Evolutionary conservation across 106 monocot species (phyloP).

Genomic region (Dendrobium nobile): DNA sequence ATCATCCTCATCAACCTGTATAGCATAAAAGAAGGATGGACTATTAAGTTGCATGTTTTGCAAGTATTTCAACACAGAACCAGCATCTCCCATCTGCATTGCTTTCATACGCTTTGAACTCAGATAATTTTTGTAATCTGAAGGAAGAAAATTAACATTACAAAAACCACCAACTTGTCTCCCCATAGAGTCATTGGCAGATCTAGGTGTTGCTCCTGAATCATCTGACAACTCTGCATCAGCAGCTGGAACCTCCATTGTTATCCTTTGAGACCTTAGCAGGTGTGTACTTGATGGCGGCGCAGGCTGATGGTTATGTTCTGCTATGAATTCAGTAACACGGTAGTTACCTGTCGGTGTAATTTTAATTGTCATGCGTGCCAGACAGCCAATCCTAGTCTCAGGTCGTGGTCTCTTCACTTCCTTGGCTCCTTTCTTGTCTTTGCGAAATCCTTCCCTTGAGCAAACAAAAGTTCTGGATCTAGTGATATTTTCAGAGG

Average conservation of each 20-base stretch:
- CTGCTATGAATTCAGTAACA: constrained; percentile 40
- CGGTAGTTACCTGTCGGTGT: constrained; percentile 36
- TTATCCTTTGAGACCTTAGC: constrained; percentile 41
- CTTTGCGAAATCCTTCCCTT: constrained; percentile 50
- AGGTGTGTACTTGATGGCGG: constrained; percentile 47
- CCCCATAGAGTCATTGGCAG: constrained; percentile 7
- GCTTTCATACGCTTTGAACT: constrained; percentile 38
- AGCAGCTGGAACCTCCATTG: constrained; percentile 37
- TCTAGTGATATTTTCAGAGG: constrained; percentile 38
- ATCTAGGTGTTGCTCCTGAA: constrained; percentile 26
- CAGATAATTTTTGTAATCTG: constrained; percentile 31
- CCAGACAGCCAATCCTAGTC: constrained; percentile 48
- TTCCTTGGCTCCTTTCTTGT: constrained; percentile 50
- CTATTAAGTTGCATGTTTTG: constrained; percentile 40
- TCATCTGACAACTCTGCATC: constrained; percentile 44
- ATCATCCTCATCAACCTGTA: constrained; percentile 51
- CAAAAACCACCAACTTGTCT: constrained; percentile 17
- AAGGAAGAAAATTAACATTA: constrained; percentile 23
- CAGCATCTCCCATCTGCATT: constrained; percentile 48
- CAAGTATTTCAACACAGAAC: constrained; percentile 35
- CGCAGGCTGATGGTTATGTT: constrained; percentile 52
- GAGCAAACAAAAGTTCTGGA: constrained; percentile 62
- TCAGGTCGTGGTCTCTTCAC: constrained; percentile 48
- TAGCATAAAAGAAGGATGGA: constrained; percentile 37
- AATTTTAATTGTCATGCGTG: constrained; percentile 54